These are phyloP conservation scores for Fusarium sublunatum DNA, from an alignment of 2,329 filamentous ascomycete genomes.

Conservation along the genomic window DNA sequence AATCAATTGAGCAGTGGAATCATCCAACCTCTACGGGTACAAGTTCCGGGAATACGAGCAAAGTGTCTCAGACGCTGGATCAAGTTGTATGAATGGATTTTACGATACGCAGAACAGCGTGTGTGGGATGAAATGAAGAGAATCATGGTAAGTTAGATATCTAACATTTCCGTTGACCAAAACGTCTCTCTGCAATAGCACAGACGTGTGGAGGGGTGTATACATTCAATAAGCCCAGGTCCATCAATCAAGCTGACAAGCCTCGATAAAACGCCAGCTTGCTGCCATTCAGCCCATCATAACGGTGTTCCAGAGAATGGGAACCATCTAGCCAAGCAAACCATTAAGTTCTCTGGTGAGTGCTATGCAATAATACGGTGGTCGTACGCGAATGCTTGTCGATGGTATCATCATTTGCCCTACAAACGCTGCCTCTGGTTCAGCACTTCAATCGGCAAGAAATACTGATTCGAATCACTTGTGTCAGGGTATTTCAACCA, in stretches of 20 bases:
- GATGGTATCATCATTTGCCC: neutral
- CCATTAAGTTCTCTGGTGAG: neutral
- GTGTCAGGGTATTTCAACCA: constrained; percentile 1
- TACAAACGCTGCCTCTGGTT: neutral
- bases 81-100: neutral
- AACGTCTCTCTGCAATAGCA: constrained; percentile 1
- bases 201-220: neutral
- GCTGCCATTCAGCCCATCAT: constrained; percentile 24
- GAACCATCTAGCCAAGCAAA: neutral
- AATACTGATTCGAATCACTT: constrained; percentile 4
- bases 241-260: constrained; percentile 19
- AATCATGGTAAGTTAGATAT: too few species aligned
- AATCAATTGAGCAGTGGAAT: constrained; percentile 2
- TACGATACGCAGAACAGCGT: neutral
- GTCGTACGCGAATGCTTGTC: neutral
- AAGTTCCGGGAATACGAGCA: constrained; percentile 13
- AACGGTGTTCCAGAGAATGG: constrained; percentile 23
- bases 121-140: neutral
- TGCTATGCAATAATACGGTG: neutral
- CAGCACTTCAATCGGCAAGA: too few species aligned
- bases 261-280: constrained; percentile 8
- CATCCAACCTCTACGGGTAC: constrained; percentile 13
- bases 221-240: neutral
- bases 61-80: constrained; percentile 13
- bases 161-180: neutral